Evolutionary conservation across 2,329 filamentous ascomycete species (phyloP), one percentile per base, ranked within the genome.

Genomic region (Xylariales sp.): DNA sequence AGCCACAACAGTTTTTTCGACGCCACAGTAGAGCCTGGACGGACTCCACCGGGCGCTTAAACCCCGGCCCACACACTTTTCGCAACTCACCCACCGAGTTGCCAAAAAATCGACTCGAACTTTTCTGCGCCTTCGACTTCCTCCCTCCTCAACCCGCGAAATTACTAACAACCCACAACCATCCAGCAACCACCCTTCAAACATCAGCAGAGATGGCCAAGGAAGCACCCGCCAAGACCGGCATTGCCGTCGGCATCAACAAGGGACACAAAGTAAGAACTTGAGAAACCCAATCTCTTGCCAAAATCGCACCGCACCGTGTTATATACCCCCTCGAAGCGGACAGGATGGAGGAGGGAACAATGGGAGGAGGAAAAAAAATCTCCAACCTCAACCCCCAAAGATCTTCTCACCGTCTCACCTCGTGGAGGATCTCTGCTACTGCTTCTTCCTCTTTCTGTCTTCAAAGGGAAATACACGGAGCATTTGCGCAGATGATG

Each of bases 341-440:
- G 10, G 30, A 29, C 10, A 37, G 25, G 24, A 19, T 18, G 19
- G 13, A 20, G 19, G 21, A 35, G 6, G 34, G 31, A 32, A 24
- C 33, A 40, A 23, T 31, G 29, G 37, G 49, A 57, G 37, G 31
- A 37, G 18, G 29, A 31, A 41, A 42, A 40, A 46, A 33, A 32
- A 39, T n/a, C n/a, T n/a, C n/a, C n/a, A n/a, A n/a, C n/a, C n/a
- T n/a, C n/a, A n/a, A n/a, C n/a, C n/a, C n/a, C n/a, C n/a, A n/a
- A n/a, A n/a, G 41, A 40, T 47, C 49, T 42, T 36, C 17, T 44
- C 48, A 60, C 62, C 65, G 72, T 83, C 78, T 83, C 78, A 82
- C 77, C 78, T 83, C 78, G 74, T 82, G 78, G 78, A 83, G 78
- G 77, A 83, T 83, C 76, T 76, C 78, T 79, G 76, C 75, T 57